phyloP scores from a whole-genome alignment of 306 rosid genomes.

The Trifolium fragiferum region DNA sequence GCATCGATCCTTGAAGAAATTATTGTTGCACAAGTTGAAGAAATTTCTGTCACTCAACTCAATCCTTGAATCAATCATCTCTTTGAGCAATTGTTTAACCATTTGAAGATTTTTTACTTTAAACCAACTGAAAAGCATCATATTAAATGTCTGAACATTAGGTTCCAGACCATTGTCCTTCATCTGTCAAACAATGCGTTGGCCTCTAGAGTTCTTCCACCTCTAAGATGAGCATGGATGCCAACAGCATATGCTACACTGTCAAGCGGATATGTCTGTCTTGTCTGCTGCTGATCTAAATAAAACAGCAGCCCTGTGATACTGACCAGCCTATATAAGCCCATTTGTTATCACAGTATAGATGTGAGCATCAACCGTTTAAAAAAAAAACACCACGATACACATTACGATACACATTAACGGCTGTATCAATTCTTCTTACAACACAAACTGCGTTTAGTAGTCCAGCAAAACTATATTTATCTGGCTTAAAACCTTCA shows the following conservation, averaged over 20 bases:
- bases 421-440: constrained; percentile 57
- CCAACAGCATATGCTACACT: constrained; percentile 54
- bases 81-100: constrained; percentile 54
- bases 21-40: constrained; percentile 41
- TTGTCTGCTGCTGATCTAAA: constrained; percentile 47
- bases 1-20: constrained; percentile 13
- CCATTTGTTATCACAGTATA: constrained; percentile 56
- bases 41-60: constrained; percentile 52
- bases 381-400: no score
- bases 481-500: constrained; percentile 61
- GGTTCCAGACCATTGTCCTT: constrained; percentile 62
- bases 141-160: constrained; percentile 49
- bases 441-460: constrained; percentile 60
- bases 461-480: constrained; percentile 64
- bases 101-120: constrained; percentile 47
- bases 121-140: constrained; percentile 52
- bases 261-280: constrained; percentile 53
- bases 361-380: constrained; percentile 58
- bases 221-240: constrained; percentile 59
- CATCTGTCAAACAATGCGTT: constrained; percentile 52
- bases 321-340: constrained; percentile 56
- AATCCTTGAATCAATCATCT: constrained; percentile 64
- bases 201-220: constrained; percentile 64
- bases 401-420: constrained; percentile 56
- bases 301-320: constrained; percentile 49